Evolutionary conservation across 2,329 filamentous ascomycete genomes (phyloP), one percentile per base, ranked within the genome.

Genomic region (Aspergillus aculeatus): DNA sequence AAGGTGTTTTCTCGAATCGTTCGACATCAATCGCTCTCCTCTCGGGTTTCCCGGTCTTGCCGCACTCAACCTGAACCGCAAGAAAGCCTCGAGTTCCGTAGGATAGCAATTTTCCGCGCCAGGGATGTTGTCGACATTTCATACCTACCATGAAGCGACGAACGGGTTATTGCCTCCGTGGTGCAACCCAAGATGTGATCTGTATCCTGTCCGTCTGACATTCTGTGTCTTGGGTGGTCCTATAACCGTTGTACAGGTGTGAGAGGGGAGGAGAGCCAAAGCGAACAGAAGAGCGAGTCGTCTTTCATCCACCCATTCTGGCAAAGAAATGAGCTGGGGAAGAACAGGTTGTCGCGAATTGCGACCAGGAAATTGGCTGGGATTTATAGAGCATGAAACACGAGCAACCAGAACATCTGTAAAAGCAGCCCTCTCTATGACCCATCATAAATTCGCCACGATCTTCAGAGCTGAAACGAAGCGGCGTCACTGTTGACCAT

Each of bases 141-240:
- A 19, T 44, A 19, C 16, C 24, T 23, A 47, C 9, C 9, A 26
- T 50, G 50, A 58, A 51, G 47, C 35, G 38, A 44, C 41, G 23
- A 32, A 12, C 41, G 52, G 38, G 38, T 11, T 38, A 24, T 54
- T 53, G 29, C 50, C 41, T 54, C 38, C 56, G 53, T 59, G 50
- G 56, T 58, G 56, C 50, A 53, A 64, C 57, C 56, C 47, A 54
- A 54, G 49, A 63, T 63, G 59, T 61, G 59, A 63, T 61, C 61
- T 63, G 61, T 61, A 58, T 48, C 52, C 58, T 56, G 61, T 48
- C 53, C 26, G 54, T 51, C 53, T 54, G 56, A 21, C 57, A 47
- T 31, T 44, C 35, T 50, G 26, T 19, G 35, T 16, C 51, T 44
- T 53, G 51, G 35, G 26, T 56, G 38, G 56, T n/a, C 56, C 58